Conservation (phyloP, 2,329 filamentous ascomycete species). For the Xylariaceae sp. region DNA sequence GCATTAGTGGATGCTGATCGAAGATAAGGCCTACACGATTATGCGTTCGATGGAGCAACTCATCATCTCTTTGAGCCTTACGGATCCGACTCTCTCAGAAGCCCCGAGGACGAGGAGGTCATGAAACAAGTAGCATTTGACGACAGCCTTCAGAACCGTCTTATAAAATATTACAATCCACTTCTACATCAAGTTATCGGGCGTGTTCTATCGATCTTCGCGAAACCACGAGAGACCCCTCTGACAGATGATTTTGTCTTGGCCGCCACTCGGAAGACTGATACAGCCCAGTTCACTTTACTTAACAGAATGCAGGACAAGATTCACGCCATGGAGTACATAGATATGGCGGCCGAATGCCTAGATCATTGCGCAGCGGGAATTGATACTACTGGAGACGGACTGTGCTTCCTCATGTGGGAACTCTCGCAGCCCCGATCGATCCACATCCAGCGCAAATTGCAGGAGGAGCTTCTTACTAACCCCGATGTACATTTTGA, state of each 20-base stretch:
- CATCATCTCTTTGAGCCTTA: constrained; percentile 67
- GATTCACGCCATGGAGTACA: constrained; percentile 42
- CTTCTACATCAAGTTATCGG: constrained; percentile 45
- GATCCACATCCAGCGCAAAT: constrained; percentile 44
- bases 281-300: constrained; percentile 52
- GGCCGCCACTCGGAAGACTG: constrained; percentile 42
- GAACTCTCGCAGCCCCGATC: constrained; percentile 61
- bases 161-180: constrained; percentile 56
- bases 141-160: constrained; percentile 61
- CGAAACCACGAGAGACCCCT: constrained; percentile 54
- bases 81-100: constrained; percentile 57
- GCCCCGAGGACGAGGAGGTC: constrained; percentile 54
- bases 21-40: constrained; percentile 52
- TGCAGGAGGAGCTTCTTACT: constrained; percentile 49
- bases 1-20: constrained; percentile 14
- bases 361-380: constrained; percentile 69
- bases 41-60: constrained; percentile 65
- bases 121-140: constrained; percentile 68
- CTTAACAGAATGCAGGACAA: constrained; percentile 55
- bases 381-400: constrained; percentile 69
- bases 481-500: constrained; percentile 41
- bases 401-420: constrained; percentile 67
- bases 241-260: constrained; percentile 58
- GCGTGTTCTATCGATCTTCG: constrained; percentile 43
- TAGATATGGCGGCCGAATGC: constrained; percentile 63